Evolutionary conservation across 176 grass and related monocot genomes (phyloP).

Genomic region (Oryza rufipogon): DNA sequence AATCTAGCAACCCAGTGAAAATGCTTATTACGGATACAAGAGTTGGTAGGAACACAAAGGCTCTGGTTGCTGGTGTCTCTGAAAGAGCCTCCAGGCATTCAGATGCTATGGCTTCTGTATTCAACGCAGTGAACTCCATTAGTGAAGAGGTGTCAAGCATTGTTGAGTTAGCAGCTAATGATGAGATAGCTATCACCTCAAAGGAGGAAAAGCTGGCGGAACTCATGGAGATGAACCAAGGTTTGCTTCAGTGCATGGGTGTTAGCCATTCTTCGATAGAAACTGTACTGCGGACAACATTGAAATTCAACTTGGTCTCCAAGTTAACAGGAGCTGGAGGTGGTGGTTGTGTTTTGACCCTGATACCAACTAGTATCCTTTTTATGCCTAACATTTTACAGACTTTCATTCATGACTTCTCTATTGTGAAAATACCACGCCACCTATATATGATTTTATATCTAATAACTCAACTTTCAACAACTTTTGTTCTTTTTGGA

Average conservation of each 20-base stretch:
- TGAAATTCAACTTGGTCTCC: constrained; percentile 76
- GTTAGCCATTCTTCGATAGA: constrained; percentile 83
- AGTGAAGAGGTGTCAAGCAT: constrained; percentile 73
- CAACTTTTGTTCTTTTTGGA: background rate
- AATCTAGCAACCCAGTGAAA: constrained; percentile 62
- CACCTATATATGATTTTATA: background rate
- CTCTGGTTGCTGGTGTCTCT: constrained; percentile 74
- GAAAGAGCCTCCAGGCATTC: constrained; percentile 74
- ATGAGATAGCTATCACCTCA: constrained; percentile 59
- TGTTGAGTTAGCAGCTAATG: constrained; percentile 57
- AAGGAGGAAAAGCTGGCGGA: constrained; percentile 89
- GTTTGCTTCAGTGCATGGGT: constrained; percentile 93
- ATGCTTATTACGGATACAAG: constrained; percentile 93
- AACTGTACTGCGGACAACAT: constrained; percentile 63
- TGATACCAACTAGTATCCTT: constrained; percentile 87
- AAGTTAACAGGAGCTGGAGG: constrained; percentile 97
- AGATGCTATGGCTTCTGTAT: constrained; percentile 68
- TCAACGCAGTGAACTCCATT: constrained; percentile 78
- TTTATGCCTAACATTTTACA: constrained; percentile 17
- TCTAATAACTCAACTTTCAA: constrained; percentile 18
- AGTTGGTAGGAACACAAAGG: constrained; percentile 92
- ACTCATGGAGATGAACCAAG: constrained; percentile 97
- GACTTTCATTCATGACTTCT: constrained; percentile 13
- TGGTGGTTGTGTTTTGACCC: constrained; percentile 92
- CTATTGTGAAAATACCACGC: background rate